A percentile compares a stretch with the other conserved stretches of the same genome.
Evolutionary conservation across 345 rosid genomes (phyloP).

Genomic region (Populus ilicifolia): DNA sequence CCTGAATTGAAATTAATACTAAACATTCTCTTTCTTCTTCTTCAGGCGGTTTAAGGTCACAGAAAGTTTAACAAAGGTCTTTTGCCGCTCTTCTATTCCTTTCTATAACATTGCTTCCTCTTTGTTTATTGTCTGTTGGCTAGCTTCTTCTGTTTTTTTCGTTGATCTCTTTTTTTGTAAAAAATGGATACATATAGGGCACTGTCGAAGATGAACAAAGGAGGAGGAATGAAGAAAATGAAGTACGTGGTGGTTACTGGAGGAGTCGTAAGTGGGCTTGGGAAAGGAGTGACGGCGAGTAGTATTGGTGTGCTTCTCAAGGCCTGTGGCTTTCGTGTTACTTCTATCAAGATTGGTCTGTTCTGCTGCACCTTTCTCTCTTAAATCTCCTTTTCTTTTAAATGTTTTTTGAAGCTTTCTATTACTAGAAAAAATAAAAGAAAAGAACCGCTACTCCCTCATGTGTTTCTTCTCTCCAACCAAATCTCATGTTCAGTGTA

Average conservation of each 20-base stretch:
- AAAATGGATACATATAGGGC: background rate
- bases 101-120: background rate
- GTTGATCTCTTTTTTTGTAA: background rate
- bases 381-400: background rate
- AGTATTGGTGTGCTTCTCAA: slow-evolving; percentile 77
- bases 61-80: background rate
- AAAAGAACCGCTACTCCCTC: background rate
- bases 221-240: slow-evolving; percentile 28
- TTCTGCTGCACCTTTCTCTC: background rate
- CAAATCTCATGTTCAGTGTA: background rate
- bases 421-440: background rate
- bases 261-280: slow-evolving; percentile 81
- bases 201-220: background rate
- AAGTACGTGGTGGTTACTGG: slow-evolving; percentile 81
- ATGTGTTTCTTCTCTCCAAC: background rate
- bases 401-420: background rate
- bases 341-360: slow-evolving; percentile 70
- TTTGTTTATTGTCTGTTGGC: background rate
- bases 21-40: background rate
- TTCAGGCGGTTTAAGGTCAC: background rate
- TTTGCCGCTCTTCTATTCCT: background rate
- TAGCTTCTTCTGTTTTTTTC: background rate
- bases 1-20: background rate
- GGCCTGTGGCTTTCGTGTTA: slow-evolving; percentile 76
- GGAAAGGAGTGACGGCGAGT: slow-evolving; percentile 85